phyloP scores from a whole-genome alignment of 352 stramenopile species.

The Vaucheria bursata region DNA sequence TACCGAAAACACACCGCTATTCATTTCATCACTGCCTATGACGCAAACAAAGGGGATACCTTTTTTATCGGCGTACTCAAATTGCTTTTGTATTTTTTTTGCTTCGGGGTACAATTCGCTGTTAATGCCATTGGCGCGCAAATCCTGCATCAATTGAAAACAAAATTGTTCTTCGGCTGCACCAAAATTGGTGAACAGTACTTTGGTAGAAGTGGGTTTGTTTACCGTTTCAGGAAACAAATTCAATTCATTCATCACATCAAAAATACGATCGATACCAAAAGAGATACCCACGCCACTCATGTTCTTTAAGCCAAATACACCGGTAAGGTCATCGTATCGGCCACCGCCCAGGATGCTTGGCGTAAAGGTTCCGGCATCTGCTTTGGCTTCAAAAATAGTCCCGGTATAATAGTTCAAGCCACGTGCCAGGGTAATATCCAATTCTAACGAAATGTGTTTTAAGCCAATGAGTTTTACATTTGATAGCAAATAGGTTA shows the following conservation, averaged over 20 bases:
- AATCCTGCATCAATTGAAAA: neutral
- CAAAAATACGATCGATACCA: neutral
- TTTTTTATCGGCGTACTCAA: neutral
- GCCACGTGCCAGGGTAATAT: neutral
- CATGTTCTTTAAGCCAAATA: neutral
- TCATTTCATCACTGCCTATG: too few relatives aligned
- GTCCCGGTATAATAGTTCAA: neutral
- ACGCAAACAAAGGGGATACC: neutral
- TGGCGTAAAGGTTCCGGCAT: neutral
- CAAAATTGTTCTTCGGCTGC: neutral
- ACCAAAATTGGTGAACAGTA: too few relatives aligned
- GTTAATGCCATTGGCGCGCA: neutral
- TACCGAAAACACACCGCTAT: too few relatives aligned
- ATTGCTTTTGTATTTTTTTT: neutral
- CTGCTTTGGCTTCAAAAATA: neutral
- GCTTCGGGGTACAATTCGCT: neutral
- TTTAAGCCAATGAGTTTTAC: neutral
- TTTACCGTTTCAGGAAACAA: neutral
- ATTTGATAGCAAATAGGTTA: neutral
- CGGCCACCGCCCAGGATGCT: neutral
- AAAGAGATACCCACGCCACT: neutral
- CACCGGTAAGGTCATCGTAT: neutral
- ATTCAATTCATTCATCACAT: neutral
- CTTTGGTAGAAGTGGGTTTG: neutral
- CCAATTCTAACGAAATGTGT: neutral